Conservation (phyloP, 108 stramenopile species). For the Asterionellopsis glacialis region DNA sequence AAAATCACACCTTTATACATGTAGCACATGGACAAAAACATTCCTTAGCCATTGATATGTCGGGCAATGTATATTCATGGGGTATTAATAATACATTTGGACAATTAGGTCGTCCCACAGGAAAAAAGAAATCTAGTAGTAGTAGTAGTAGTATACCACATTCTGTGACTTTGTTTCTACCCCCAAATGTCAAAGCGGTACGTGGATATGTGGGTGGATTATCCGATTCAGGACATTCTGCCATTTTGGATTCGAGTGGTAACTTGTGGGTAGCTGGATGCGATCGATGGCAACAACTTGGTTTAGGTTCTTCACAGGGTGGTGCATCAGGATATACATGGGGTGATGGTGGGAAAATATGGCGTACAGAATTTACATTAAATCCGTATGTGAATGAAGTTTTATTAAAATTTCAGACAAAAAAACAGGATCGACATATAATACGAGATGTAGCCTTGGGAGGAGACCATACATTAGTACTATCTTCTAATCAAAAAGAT, state of each 20-base stretch:
- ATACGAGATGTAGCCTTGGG: constrained; percentile 65
- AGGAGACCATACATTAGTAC: constrained; percentile 61
- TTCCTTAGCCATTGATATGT: constrained; percentile 1
- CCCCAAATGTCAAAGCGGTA: background rate
- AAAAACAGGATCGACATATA: background rate
- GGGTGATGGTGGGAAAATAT: constrained; percentile 44
- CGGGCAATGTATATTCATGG: constrained; percentile 21
- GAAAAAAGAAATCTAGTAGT: background rate
- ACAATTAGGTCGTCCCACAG: constrained; percentile 25
- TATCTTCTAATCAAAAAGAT: constrained; percentile 44
- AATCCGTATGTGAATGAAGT: background rate
- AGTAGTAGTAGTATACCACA: too few species aligned
- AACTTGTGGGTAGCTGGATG: constrained; percentile 56
- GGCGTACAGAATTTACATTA: constrained; percentile 41
- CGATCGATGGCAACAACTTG: constrained; percentile 77
- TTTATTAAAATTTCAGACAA: too few species aligned
- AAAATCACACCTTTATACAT: constrained; percentile 6
- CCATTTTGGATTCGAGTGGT: constrained; percentile 39
- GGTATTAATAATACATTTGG: constrained; percentile 26
- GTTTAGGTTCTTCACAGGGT: constrained; percentile 46
- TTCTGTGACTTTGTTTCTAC: constrained; percentile 1
- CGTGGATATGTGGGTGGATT: constrained; percentile 36
- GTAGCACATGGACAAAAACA: constrained; percentile 19
- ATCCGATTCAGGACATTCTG: constrained; percentile 53
- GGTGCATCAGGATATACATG: constrained; percentile 65